Evolutionary conservation across 306 rosid genomes (phyloP), one percentile per base, ranked within the genome.

Genomic region (Inga oerstediana): DNA sequence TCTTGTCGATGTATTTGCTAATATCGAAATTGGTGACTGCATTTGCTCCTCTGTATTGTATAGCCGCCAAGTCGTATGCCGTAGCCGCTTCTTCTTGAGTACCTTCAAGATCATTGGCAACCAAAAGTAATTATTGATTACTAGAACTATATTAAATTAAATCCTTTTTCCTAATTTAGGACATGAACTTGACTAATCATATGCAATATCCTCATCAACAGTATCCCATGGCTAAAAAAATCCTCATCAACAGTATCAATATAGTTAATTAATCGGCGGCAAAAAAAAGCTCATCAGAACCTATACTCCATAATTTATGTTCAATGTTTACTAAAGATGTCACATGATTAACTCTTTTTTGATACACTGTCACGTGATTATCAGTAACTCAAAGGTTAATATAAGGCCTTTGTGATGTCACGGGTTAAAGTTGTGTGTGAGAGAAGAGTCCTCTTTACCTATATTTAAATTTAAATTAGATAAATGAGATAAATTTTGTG

Each of bases 51-150:
- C 99, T 89, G 86, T 96, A 86, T 67, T 94, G 91, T 76, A 96
- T 94, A 7, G 98, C 98, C 32, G 99, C 99, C 81, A 81, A 75
- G 77, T 96, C 99, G 84, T 96, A 96, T 12, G 99, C 99, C 35
- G 85, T 90, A 3, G 99, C 99, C 17, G 99, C 98, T 77, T 96
- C 98, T 84, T 96, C 99, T 78, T 94, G 97, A 58, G 98, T 96
- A 76, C 93, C 99, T 95, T 72, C 77, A 59, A 43, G 2, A 56
- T 77, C 72, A 52, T 62, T 62, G 8, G 35, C 49, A 71, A 73
- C 4, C 22, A 7, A 35, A 12, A 49, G 54, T 10, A 8, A 45
- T 9, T 8, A 45, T 3, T 49, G 5, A 49, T 49, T 2, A 37
- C 14, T 66, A 35, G 2, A 67, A 67, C 0, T 35, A 39, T 9